Percentiles rank a stretch among this genome's conserved stretches.
These are phyloP conservation scores for Cryptococcus sp. DNA, from an alignment of 1,284 basidiomycete species.

Conservation along the genomic window DNA sequence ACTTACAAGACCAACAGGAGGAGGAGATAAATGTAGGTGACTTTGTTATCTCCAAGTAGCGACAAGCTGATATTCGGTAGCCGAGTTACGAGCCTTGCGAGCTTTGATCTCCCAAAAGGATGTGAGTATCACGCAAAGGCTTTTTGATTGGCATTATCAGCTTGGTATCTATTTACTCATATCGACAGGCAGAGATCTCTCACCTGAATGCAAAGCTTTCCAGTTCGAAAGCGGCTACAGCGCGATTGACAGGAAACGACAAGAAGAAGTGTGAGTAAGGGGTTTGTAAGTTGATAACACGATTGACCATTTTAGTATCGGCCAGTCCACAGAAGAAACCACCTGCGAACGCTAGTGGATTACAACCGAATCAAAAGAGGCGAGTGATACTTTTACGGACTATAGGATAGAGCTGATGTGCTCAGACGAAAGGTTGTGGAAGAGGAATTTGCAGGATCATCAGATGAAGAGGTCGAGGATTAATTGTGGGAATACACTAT, in stretches of 20 bases:
- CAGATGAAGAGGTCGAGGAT: constrained; percentile 15
- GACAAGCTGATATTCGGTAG: constrained; percentile 6
- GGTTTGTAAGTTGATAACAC: not conserved
- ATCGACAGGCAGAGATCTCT: constrained; percentile 15
- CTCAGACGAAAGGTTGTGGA: constrained; percentile 27
- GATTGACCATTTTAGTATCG: constrained; percentile 7
- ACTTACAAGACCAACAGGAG: constrained; percentile 2
- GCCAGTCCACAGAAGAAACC: constrained; percentile 23
- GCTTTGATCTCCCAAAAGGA: constrained; percentile 24
- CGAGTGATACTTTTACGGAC: constrained; percentile 4
- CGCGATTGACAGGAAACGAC: constrained; percentile 13
- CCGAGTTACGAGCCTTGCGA: constrained; percentile 16
- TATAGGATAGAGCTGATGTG: not conserved
- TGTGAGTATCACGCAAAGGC: constrained; percentile 8
- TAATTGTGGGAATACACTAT: not conserved
- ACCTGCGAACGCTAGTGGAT: constrained; percentile 22
- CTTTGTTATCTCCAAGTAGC: not conserved
- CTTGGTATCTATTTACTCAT: too few relatives aligned
- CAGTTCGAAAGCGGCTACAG: constrained; percentile 20
- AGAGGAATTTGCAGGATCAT: constrained; percentile 30
- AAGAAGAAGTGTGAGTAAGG: constrained; percentile 14
- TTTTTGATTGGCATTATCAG: not conserved
- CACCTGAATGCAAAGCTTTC: constrained; percentile 16
- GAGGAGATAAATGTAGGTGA: constrained; percentile 4
- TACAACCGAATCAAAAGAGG: constrained; percentile 38